Base-by-base conservation (phyloP, 805 yeast species). In the Lachancea sp. region DNA sequence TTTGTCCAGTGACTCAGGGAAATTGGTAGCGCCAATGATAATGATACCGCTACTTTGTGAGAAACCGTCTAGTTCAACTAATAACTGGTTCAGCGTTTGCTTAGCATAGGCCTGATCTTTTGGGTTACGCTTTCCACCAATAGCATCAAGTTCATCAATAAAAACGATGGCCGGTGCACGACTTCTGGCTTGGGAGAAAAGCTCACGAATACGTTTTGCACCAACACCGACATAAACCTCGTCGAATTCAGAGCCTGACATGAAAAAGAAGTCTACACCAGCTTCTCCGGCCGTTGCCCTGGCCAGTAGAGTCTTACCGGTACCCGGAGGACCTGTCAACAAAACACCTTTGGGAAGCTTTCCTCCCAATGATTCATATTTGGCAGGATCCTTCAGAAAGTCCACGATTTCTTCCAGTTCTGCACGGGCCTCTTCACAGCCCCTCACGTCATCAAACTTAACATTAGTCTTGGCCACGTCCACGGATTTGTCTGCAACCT, bases 191-290 rank as follows among this genome's bases (percentile, higher is more conserved):
- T 93, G 95, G 5, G 81, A 70, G 59, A 93, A 93, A 52, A 93
- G 75, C 59, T 95, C 99, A 56, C 99, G 82, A 45, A 93, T 95
- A 60, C 99, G 79, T 66, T 90, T 91, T 44, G 99, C 99, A 62
- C 99, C 99, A 38, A 95, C 98, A 64, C 99, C 99, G 17, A 93
- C 99, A 59, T 91, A 93, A 55, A 95, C 77, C 68, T 93, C 99
- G 64, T 95, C 99, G 62, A 93, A 93, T 65, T 93, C 99, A 1
- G 96, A 87, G 38, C 99, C 99, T 5, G 96, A 86, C 97, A 93
- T 91, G 67, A 91, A 91, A 68, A 90, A 91, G 62, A 93, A 93
- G 36, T 98, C 99, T 19, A 93, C 48, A 93, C 71, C 98, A 58
- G 93, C 88, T 5, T 98, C 93, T 35, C 98, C 98, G 3, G 99